Percentiles rank a stretch among this genome's conserved stretches.
Evolutionary conservation across 108 stramenopile species (phyloP).

Genomic region (Skeletonema tropicum): DNA sequence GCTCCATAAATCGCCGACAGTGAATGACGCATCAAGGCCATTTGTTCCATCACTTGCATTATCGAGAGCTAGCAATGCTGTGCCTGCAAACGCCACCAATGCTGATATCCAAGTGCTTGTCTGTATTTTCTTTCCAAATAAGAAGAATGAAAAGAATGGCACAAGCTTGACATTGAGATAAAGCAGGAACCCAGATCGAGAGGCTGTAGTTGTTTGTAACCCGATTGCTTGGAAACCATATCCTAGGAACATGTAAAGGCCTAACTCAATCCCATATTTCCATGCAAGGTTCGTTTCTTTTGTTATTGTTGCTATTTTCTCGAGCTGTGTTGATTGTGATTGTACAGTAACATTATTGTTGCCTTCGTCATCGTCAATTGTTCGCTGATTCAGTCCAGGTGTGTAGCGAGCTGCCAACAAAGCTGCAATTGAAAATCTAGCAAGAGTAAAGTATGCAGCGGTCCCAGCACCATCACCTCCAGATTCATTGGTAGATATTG

Average conservation of each 20-base stretch:
- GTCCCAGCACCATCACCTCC: constrained; percentile 21
- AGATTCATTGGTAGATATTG: not conserved
- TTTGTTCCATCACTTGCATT: constrained; percentile 25
- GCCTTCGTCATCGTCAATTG: not conserved
- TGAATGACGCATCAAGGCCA: constrained; percentile 26
- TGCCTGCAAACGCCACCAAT: constrained; percentile 75
- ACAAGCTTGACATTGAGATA: constrained; percentile 93
- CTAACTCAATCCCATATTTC: constrained; percentile 80
- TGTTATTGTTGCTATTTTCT: not conserved
- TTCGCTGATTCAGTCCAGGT: constrained; percentile 36
- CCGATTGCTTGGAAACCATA: constrained; percentile 90
- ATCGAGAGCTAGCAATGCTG: constrained; percentile 72
- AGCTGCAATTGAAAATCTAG: constrained; percentile 75
- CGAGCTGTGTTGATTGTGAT: not conserved
- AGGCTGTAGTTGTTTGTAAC: constrained; percentile 80
- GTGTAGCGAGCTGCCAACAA: constrained; percentile 62
- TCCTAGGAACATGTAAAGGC: constrained; percentile 88
- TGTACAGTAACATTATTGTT: not conserved
- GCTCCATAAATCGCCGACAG: constrained; percentile 80
- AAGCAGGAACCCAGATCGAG: constrained; percentile 81
- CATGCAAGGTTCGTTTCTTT: constrained; percentile 38
- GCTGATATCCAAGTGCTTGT: constrained; percentile 73
- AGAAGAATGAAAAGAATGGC: constrained; percentile 71
- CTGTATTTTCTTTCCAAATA: constrained; percentile 63
- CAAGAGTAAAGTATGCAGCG: constrained; percentile 68